Conservation (phyloP, 2,329 filamentous ascomycete species). For the Neopestalotiopsis rosae region DNA sequence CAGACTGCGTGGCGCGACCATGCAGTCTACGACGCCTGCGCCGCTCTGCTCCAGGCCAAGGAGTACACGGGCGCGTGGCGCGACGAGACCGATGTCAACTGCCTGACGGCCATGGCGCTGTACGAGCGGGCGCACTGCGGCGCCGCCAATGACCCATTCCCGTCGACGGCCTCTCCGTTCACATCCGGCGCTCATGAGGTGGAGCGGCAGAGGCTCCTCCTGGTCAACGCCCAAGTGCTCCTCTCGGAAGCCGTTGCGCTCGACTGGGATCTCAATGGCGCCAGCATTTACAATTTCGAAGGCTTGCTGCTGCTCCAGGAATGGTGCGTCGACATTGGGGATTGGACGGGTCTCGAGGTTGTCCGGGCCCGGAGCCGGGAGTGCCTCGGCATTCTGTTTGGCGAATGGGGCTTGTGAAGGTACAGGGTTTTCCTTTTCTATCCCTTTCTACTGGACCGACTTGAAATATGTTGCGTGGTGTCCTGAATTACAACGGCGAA, state of each 20-base stretch:
- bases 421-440: background rate
- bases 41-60: background rate
- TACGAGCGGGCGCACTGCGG: slow-evolving; percentile 2
- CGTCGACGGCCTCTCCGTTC: background rate
- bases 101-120: slow-evolving; percentile 20
- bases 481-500: too few species aligned
- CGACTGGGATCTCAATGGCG: slow-evolving; percentile 14
- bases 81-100: slow-evolving; percentile 17
- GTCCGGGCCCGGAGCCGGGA: slow-evolving; percentile 8
- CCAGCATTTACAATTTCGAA: slow-evolving; percentile 17
- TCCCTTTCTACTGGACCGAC: too few species aligned
- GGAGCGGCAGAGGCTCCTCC: background rate
- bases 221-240: background rate
- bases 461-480: too few species aligned
- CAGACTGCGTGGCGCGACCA: slow-evolving; percentile 11
- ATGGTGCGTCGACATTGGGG: slow-evolving; percentile 13
- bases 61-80: background rate
- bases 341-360: slow-evolving; percentile 12
- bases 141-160: background rate
- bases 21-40: background rate
- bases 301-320: slow-evolving; percentile 16
- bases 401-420: slow-evolving; percentile 9
- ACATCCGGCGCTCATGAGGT: background rate
- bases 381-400: slow-evolving; percentile 10
- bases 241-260: slow-evolving; percentile 11